These are phyloP conservation scores for Mycena rebaudengoi DNA, from an alignment of 768 basidiomycete species.

Conservation along the genomic window DNA sequence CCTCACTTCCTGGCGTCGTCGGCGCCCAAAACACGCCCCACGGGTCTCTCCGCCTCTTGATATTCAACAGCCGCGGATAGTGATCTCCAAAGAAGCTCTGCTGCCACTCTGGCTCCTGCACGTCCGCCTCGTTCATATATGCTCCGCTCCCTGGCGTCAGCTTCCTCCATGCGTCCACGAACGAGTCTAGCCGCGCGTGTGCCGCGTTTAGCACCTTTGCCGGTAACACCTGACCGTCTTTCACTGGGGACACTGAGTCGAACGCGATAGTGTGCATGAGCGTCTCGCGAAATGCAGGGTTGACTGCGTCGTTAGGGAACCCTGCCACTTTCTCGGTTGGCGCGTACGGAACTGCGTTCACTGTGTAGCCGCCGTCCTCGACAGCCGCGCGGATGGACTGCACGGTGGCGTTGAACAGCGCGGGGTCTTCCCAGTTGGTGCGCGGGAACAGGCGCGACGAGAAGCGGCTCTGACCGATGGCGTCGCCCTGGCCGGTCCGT, in stretches of 20 bases:
- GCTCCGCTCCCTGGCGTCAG: conserved; percentile 4
- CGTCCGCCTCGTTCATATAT: conserved; percentile 13
- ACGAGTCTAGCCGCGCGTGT: conserved; percentile 2
- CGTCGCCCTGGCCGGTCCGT: conserved; percentile 3
- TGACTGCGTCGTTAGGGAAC: conserved; percentile 5
- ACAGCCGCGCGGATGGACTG: conserved; percentile 1
- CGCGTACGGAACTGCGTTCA: neutral
- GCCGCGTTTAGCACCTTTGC: conserved; percentile 2
- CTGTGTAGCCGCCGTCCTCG: conserved; percentile 5
- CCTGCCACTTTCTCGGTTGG: conserved; percentile 4
- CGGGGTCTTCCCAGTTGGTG: conserved; percentile 4
- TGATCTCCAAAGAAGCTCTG: conserved; percentile 23
- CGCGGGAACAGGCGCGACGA: conserved; percentile 2
- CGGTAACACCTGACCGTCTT: conserved; percentile 1
- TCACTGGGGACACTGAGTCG: conserved; percentile 1
- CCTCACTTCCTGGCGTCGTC: conserved; percentile 3
- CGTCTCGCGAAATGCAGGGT: conserved; percentile 2
- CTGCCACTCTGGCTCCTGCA: conserved; percentile 17
- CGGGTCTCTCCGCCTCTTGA: conserved; percentile 22
- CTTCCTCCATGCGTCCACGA: conserved; percentile 1
- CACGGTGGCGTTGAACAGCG: conserved; percentile 8
- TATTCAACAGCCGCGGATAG: conserved; percentile 23
- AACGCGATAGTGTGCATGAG: conserved; percentile 1
- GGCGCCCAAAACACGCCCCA: conserved; percentile 14
- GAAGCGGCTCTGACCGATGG: neutral